A percentile compares a stretch with the other conserved stretches of the same genome.
phyloP scores from a whole-genome alignment of 768 basidiomycete species.

The Gloeophyllum trabeum region DNA sequence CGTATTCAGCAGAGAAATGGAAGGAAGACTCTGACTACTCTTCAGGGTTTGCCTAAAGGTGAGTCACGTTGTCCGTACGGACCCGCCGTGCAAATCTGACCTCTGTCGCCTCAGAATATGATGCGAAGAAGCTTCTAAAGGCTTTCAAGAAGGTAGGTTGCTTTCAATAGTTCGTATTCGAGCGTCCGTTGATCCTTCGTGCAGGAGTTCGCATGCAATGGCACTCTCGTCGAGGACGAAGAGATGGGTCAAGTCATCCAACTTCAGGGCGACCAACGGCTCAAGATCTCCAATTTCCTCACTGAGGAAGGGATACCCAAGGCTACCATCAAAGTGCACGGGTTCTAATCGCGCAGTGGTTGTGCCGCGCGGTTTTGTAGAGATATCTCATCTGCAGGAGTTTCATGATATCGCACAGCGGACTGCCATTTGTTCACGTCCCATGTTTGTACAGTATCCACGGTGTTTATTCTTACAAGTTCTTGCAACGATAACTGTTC shows the following conservation, averaged over 20 bases:
- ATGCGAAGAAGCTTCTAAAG: constrained; percentile 95
- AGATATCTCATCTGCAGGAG: no score
- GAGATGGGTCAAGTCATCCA: constrained; percentile 97
- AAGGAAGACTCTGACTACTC: constrained; percentile 93
- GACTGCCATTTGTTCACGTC: no score
- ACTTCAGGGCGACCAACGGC: constrained; percentile 94
- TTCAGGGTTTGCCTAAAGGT: constrained; percentile 92
- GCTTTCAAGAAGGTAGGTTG: constrained; percentile 89
- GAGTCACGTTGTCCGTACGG: constrained; percentile 15
- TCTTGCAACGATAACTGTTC: no score
- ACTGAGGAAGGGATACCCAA: constrained; percentile 71
- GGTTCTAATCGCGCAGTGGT: constrained; percentile 49
- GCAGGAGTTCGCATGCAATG: constrained; percentile 98
- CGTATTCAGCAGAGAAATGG: constrained; percentile 99
- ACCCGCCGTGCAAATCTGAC: constrained; percentile 6
- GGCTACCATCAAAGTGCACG: constrained; percentile 76
- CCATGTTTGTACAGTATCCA: no score
- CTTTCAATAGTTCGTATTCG: not conserved
- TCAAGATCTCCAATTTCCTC: constrained; percentile 85
- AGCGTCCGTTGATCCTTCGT: not conserved
- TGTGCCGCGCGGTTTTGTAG: no score
- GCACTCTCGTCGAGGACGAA: constrained; percentile 90
- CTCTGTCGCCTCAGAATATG: constrained; percentile 55
- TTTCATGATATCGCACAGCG: no score
- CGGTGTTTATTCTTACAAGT: no score